Evolutionary conservation across 306 rosid species (phyloP).

Genomic region (Abrus pulchellus): DNA sequence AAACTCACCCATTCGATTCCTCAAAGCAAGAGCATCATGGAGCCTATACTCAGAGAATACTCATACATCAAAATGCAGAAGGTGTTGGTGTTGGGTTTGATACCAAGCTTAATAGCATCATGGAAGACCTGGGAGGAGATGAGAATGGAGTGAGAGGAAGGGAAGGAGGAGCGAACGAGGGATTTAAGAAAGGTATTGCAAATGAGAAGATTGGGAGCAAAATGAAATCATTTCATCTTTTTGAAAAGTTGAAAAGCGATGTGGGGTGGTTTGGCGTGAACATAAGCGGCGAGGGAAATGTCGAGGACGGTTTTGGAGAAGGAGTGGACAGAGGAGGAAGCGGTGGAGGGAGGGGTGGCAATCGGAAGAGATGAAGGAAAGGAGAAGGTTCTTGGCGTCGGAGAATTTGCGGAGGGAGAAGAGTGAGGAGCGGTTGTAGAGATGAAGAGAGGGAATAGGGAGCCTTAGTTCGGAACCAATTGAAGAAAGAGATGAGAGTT

Average conservation of each 20-base stretch:
- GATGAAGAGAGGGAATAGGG: constrained; percentile 58
- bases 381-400: constrained; percentile 76
- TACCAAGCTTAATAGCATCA: constrained; percentile 60
- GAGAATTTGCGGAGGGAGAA: constrained; percentile 72
- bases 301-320: constrained; percentile 63
- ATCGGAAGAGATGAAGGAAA: constrained; percentile 71
- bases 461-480: constrained; percentile 58
- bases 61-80: constrained; percentile 77
- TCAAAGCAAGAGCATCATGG: constrained; percentile 56
- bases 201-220: constrained; percentile 69
- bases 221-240: constrained; percentile 69
- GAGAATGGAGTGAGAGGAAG: constrained; percentile 55
- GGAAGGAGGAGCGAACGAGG: constrained; percentile 52
- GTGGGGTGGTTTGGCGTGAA: constrained; percentile 59
- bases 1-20: constrained; percentile 62
- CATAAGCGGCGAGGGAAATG: constrained; percentile 78
- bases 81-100: constrained; percentile 55
- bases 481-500: constrained; percentile 68
- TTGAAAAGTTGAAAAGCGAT: constrained; percentile 69
- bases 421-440: constrained; percentile 67
- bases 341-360: constrained; percentile 64
- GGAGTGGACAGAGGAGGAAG: constrained; percentile 56
- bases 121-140: constrained; percentile 56
- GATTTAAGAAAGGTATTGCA: constrained; percentile 74
- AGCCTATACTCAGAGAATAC: constrained; percentile 59